Evolutionary conservation across 345 rosid species (phyloP).

Genomic region (Ceriops tagal): DNA sequence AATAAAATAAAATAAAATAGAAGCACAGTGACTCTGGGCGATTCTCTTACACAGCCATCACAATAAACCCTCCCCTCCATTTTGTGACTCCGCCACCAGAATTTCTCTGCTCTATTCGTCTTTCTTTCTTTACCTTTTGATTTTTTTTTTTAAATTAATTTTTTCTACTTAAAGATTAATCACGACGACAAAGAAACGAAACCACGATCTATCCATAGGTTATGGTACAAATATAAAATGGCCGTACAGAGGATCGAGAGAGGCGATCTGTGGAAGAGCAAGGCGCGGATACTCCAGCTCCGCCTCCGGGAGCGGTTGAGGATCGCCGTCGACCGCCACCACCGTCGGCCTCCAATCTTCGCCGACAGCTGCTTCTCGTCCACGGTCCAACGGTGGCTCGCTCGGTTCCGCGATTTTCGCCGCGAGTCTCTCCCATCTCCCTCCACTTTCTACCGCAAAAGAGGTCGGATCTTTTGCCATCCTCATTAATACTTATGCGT

Average conservation of each 20-base stretch:
- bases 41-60: no score
- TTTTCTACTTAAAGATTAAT: no score
- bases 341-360: constrained; percentile 40
- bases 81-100: no score
- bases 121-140: no score
- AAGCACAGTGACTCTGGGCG: no score
- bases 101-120: no score
- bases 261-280: constrained; percentile 81
- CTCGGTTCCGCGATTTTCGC: constrained; percentile 70
- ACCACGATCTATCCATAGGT: no score
- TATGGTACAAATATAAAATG: constrained; percentile 24
- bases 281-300: constrained; percentile 55
- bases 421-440: constrained; percentile 75
- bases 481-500: no score
- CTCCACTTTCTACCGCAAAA: constrained; percentile 62
- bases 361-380: constrained; percentile 61
- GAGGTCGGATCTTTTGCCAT: constrained; percentile 39
- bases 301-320: constrained; percentile 72
- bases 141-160: no score
- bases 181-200: no score
- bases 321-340: constrained; percentile 66
- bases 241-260: constrained; percentile 54
- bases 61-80: no score
- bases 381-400: constrained; percentile 53
- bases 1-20: no score